phyloP scores from a whole-genome alignment of 2,329 filamentous ascomycete species.

The Oidium heveae region DNA sequence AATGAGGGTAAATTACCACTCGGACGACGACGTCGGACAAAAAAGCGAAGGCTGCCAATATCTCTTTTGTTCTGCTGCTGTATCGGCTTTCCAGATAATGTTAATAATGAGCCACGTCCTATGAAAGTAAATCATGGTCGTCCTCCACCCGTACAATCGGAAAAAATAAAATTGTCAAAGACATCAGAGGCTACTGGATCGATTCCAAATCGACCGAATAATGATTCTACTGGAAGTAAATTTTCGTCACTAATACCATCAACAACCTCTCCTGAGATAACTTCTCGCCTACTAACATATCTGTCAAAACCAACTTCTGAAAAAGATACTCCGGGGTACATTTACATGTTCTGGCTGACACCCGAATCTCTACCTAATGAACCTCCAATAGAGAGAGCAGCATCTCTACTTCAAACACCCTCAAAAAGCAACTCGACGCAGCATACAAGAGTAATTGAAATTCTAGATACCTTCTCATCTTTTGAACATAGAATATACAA shows the following conservation, averaged over 20 bases:
- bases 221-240: constrained; percentile 16
- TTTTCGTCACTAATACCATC: constrained; percentile 46
- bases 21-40: constrained; percentile 3
- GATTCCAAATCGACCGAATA: constrained; percentile 7
- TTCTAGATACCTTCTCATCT: too few relatives aligned
- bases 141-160: not conserved
- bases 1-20: constrained; percentile 9
- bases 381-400: constrained; percentile 28
- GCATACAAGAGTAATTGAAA: too few relatives aligned
- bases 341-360: constrained; percentile 97
- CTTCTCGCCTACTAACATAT: constrained; percentile 49
- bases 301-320: constrained; percentile 50
- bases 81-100: constrained; percentile 10
- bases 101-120: constrained; percentile 3
- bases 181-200: not conserved
- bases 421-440: constrained; percentile 7
- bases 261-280: constrained; percentile 36
- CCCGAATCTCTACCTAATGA: constrained; percentile 30
- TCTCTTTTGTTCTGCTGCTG: constrained; percentile 11
- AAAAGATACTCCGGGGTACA: constrained; percentile 64
- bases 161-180: constrained; percentile 3
- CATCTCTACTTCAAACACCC: constrained; percentile 29
- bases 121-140: constrained; percentile 4
- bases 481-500: too few relatives aligned
- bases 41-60: constrained; percentile 5